Evolutionary conservation across 495 filamentous ascomycete species (phyloP), one percentile per base, ranked within the genome.

Genomic region (Stereocaulon alpinum): DNA sequence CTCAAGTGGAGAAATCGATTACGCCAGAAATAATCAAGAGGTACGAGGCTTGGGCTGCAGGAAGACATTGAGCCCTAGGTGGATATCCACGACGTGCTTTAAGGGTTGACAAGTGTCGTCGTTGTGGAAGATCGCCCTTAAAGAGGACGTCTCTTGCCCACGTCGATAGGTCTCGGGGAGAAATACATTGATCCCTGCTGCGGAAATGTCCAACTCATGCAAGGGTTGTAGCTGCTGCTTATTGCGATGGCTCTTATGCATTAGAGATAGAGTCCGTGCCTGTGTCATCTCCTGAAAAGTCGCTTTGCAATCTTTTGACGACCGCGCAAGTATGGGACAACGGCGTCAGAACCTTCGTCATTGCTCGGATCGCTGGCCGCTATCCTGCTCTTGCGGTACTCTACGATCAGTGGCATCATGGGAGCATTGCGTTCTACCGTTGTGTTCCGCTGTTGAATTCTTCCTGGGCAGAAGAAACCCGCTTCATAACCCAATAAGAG

Each of bases 1-100:
- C 68, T 56, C 78, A 77, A 58, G 81, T 85, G 29, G 80, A 82
- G 61, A 82, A 78, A 63, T 80, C 87, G 67, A 87, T 92, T 55
- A 90, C 87, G 2, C 62, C 69, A 22, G 78, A 79, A 58, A 81
- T 90, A 72, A 72, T 86, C 44, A 64, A 72, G 43, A 74, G 78
- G n/a, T 94, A 87, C 73, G 80, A 84, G 67, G 68, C 73, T 34
- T 93, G 58, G 58, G 58, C 24, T 51, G 58, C 58, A 51, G 40
- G 45, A 24, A 32, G 37, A 40, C 37, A 42, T 11, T 49, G 20
- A 50, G 5, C 6, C 43, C 34, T 10, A 44, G 15, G 20, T 32
- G 24, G 18, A 10, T 29, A 0, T 1, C 7, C 18, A 17, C 18
- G 30, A 3, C n/a, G 7, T 10, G 15, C 17, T 18, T 30, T 9